phyloP scores from a whole-genome alignment of 2,329 filamentous ascomycete species.

The Epichloe bromicola region DNA sequence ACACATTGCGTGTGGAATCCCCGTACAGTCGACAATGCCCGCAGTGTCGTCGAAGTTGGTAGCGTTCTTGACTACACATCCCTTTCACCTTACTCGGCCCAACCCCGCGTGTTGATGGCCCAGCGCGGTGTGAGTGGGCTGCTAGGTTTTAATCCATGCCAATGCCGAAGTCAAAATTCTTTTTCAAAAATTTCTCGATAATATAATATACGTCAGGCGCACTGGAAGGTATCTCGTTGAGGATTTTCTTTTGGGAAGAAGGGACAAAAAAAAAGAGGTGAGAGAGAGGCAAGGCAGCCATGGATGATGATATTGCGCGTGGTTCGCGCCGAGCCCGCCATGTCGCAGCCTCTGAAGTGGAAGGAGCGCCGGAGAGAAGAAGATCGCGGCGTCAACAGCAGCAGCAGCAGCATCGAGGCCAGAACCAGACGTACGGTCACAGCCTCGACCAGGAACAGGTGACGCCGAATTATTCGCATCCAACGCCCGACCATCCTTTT shows the following conservation, averaged over 20 bases:
- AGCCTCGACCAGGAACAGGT: conserved; percentile 5
- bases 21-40: too few species aligned
- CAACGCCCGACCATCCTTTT: conserved; percentile 7
- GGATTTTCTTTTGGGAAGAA: not conserved
- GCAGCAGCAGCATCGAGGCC: conserved; percentile 5
- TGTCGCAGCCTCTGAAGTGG: conserved; percentile 8
- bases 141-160: not conserved
- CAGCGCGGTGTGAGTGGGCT: not conserved
- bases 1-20: too few species aligned
- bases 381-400: conserved; percentile 1
- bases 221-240: too few species aligned
- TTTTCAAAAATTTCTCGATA: too few species aligned
- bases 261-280: not conserved
- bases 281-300: conserved; percentile 4
- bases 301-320: conserved; percentile 18
- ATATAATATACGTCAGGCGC: too few species aligned
- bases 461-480: conserved; percentile 10
- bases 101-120: not conserved
- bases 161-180: not conserved
- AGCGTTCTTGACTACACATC: too few species aligned
- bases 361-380: not conserved
- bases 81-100: too few species aligned
- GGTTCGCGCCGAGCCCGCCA: conserved; percentile 19
- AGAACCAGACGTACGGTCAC: conserved; percentile 3
- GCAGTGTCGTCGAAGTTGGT: too few species aligned